These are phyloP conservation scores for Agastache rugosa DNA, from an alignment of 257 asterid species.

Conservation along the genomic window DNA sequence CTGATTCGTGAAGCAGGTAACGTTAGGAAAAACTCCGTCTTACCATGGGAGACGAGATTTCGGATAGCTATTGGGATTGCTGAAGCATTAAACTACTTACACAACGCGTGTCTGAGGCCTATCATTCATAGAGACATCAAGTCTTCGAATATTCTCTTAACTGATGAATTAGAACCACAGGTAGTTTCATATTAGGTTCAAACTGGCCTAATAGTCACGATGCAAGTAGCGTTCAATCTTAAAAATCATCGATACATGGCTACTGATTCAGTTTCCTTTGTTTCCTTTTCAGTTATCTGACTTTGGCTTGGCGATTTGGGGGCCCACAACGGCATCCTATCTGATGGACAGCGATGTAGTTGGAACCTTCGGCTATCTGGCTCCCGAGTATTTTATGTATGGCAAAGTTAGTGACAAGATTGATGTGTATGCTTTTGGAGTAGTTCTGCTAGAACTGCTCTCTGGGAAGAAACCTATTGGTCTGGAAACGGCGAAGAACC, in stretches of 20 bases:
- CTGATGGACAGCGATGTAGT: constrained; percentile 77
- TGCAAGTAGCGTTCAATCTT: background rate
- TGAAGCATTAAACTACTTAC: constrained; percentile 84
- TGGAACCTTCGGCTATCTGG: constrained; percentile 97
- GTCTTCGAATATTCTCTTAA: constrained; percentile 85
- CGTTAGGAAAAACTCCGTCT: constrained; percentile 41
- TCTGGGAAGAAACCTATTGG: constrained; percentile 91
- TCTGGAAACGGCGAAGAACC: constrained; percentile 61
- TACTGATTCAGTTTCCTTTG: background rate
- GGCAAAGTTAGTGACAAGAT: constrained; percentile 95
- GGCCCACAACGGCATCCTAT: constrained; percentile 69
- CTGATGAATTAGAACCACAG: constrained; percentile 73
- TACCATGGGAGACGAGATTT: constrained; percentile 82
- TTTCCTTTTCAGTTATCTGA: constrained; percentile 65
- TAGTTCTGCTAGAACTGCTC: constrained; percentile 83
- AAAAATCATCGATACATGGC: background rate
- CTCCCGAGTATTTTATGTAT: constrained; percentile 97
- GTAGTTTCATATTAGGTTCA: constrained; percentile 43
- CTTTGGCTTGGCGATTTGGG: constrained; percentile 93
- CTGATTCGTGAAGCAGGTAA: constrained; percentile 50
- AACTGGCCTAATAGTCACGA: too few species aligned
- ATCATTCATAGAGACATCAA: constrained; percentile 90
- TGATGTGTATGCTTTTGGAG: constrained; percentile 95
- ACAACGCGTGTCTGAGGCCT: constrained; percentile 62
- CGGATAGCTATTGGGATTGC: constrained; percentile 78